phyloP scores from a whole-genome alignment of 2,329 filamentous ascomycete species.

The Talaromyces sp. region DNA sequence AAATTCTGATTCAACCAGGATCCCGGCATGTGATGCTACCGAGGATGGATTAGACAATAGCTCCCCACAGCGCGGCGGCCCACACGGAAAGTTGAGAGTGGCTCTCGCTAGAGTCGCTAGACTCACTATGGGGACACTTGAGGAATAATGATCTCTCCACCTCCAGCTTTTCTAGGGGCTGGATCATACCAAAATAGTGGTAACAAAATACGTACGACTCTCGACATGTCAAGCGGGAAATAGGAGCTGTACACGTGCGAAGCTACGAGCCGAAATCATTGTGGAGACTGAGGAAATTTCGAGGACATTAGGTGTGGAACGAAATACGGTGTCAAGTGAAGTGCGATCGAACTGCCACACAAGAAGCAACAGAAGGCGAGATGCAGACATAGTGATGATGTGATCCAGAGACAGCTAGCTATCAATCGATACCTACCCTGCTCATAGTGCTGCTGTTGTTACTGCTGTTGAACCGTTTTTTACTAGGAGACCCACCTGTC shows the following conservation, averaged over 20 bases:
- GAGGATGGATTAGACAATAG: not conserved
- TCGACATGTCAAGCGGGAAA: conserved; percentile 1
- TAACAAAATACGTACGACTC: no score
- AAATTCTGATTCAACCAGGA: conserved; percentile 8
- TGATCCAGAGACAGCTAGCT: not conserved
- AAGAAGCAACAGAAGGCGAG: not conserved
- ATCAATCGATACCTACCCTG: not conserved
- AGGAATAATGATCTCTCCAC: conserved; percentile 8
- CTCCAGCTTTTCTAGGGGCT: conserved; percentile 1
- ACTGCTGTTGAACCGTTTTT: not conserved
- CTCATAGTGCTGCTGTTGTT: not conserved
- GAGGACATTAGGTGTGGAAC: not conserved
- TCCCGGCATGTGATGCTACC: conserved; percentile 15
- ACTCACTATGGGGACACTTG: no score
- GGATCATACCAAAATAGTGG: not conserved
- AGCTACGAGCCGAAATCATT: not conserved
- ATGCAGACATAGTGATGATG: not conserved
- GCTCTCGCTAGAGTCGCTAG: not conserved
- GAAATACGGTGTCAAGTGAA: not conserved
- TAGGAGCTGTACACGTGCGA: not conserved
- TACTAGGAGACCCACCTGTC: conserved; percentile 17
- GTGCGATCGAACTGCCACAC: not conserved
- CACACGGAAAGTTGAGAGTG: conserved; percentile 2
- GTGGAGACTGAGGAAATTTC: not conserved
- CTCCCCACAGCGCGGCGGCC: not conserved